A percentile compares a stretch with the other conserved stretches of the same genome.
Evolutionary conservation across 495 filamentous ascomycete genomes (phyloP).

Genomic region (Aspergillus avenaceus): DNA sequence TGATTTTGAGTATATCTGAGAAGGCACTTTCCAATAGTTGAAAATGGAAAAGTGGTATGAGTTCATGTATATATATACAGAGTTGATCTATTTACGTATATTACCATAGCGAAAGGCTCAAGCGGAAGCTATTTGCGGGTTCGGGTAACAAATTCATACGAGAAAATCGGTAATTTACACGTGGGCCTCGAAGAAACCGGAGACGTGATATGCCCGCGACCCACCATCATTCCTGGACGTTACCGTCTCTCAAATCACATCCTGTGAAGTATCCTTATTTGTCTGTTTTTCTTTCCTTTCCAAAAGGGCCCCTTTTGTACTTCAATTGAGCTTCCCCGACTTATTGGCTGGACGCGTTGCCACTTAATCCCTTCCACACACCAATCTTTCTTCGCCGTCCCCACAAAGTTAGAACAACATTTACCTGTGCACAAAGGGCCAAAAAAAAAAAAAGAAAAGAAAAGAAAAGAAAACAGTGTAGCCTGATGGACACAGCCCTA

Average conservation of each 20-base stretch:
- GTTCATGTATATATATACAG: too few relatives aligned
- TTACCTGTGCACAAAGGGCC: too few relatives aligned
- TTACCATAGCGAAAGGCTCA: too few relatives aligned
- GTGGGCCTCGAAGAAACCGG: conserved; percentile 3
- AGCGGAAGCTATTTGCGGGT: too few relatives aligned
- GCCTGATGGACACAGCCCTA: conserved; percentile 22
- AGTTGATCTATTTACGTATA: too few relatives aligned
- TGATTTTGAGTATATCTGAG: too few relatives aligned
- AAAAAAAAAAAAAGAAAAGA: too few relatives aligned
- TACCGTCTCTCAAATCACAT: conserved; percentile 1
- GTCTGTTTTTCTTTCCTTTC: background rate
- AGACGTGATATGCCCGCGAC: background rate
- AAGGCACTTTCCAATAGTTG: too few relatives aligned
- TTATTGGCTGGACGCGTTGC: background rate
- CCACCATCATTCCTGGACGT: background rate
- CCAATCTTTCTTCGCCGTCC: background rate
- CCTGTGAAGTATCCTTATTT: background rate
- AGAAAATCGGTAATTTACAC: conserved; percentile 9
- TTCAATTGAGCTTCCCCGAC: background rate
- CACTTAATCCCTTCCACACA: background rate
- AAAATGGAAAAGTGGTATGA: too few relatives aligned
- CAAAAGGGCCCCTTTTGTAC: too few relatives aligned
- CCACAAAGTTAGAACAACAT: conserved; percentile 1
- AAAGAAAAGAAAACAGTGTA: conserved; percentile 20
- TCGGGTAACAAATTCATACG: background rate